Conservation (phyloP, 345 rosid species). For the Salix arbutifolia region DNA sequence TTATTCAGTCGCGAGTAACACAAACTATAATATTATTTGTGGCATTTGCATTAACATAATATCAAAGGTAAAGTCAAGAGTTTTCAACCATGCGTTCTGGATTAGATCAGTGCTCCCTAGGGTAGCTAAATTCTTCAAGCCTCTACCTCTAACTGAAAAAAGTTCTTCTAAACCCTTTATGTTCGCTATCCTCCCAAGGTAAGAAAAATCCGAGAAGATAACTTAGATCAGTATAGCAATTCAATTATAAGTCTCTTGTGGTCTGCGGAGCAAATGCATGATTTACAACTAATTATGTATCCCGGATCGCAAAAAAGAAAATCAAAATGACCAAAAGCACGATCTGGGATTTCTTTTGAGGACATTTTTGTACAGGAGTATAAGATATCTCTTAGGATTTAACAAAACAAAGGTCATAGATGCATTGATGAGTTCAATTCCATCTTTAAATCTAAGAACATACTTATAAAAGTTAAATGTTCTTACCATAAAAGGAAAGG, state of each 20-base stretch:
- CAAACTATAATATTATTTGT: not conserved
- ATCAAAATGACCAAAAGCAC: not conserved
- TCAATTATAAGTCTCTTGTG: not conserved
- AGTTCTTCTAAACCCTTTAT: not conserved
- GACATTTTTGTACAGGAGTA: not conserved
- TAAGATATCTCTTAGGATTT: not conserved
- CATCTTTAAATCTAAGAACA: not conserved
- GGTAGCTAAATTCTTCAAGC: not conserved
- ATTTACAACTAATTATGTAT: not conserved
- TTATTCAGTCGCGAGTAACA: not conserved
- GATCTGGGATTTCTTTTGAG: not conserved
- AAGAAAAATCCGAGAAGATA: not conserved
- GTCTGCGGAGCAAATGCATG: not conserved
- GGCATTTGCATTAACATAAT: no score
- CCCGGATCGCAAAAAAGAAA: not conserved
- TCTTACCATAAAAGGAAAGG: not conserved
- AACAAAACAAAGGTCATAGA: not conserved
- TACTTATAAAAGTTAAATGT: not conserved
- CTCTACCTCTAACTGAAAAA: not conserved
- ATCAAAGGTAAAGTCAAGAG: not conserved
- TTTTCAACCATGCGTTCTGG: not conserved
- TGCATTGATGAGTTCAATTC: not conserved
- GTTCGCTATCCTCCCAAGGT: not conserved
- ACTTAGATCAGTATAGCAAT: not conserved
- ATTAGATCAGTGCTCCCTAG: not conserved